These are phyloP conservation scores for Umbellularia californica DNA, from an alignment of 164 flowering plant species.

Conservation along the genomic window DNA sequence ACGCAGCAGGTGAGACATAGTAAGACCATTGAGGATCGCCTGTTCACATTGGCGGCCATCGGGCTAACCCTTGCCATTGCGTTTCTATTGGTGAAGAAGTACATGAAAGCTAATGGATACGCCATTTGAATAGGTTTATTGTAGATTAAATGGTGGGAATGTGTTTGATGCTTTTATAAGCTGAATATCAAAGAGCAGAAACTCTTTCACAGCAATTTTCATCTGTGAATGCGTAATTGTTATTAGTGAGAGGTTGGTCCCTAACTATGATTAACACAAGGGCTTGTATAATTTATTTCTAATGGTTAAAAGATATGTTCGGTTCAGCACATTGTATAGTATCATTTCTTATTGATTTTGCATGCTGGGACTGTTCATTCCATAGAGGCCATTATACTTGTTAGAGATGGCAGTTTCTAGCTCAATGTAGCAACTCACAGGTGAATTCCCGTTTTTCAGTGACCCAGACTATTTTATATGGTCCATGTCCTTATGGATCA, in stretches of 20 bases:
- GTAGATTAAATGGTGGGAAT: neutral
- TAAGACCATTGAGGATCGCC: conserved; percentile 64
- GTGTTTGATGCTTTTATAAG: too few relatives aligned
- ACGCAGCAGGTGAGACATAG: conserved; percentile 34
- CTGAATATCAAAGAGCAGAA: too few relatives aligned
- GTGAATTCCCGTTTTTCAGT: too few relatives aligned
- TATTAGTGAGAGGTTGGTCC: too few relatives aligned
- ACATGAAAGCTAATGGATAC: conserved; percentile 63
- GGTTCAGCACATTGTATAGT: neutral
- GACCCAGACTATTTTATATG: too few relatives aligned
- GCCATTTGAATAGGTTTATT: neutral
- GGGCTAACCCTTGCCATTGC: conserved; percentile 77
- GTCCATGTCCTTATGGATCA: too few relatives aligned
- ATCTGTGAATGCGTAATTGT: too few relatives aligned
- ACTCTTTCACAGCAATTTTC: too few relatives aligned
- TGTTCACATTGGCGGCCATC: conserved; percentile 86
- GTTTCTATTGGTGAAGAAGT: conserved; percentile 74
- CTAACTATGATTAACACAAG: neutral
- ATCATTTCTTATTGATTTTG: neutral
- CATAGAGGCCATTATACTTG: neutral
- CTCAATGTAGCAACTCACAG: too few relatives aligned
- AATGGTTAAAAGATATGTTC: neutral
- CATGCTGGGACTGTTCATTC: neutral
- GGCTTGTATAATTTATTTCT: neutral
- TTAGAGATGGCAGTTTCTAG: too few relatives aligned